Base-by-base conservation (phyloP, 257 asterid genomes). In the Paraleonurus japonicus region DNA sequence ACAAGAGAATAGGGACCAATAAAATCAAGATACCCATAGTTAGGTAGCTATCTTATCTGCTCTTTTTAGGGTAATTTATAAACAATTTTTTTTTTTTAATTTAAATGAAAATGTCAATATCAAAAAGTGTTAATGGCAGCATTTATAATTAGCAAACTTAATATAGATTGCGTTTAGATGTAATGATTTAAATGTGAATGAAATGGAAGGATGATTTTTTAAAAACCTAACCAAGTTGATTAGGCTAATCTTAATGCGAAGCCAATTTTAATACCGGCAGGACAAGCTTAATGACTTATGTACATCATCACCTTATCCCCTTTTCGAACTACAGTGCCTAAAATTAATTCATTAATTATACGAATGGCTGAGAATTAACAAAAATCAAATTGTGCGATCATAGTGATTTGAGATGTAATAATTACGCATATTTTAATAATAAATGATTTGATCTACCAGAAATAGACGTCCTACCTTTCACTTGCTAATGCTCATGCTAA, bases 401-500 rank as follows among this genome's bases (percentile, higher is more conserved):
- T 4, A 47, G 39, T 61, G 66, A 59, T 67, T 74, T 68, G 65
- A 68, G 35, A 27, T 33, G 51, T 53, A 39, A 76, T 76, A 35
- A 75, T 69, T 53, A 70, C 55, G 43, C 71, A 61, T 12, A 17
- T 37, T 19, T 45, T 50, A 19, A 43, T 22, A 66, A 27, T 65
- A 20, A 13, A 0, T 26, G 20, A 27, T 53, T 57, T 41, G 37
- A 65, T 65, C 59, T 12, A 1, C 43, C 16, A n/a, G 79, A 75
- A 67, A 51, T 17, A 39, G 80, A 70, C 80, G 28, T 61, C 55
- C 55, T 70, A 76, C 61, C 76, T 68, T 32, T 1, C n/a, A 67
- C 13, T 7, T 10, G 55, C 22, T 59, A 66, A 66, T 32, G 74
- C 58, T 43, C 43, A 58, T 50, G 30, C 13, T 10, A 60, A 4